A percentile compares a stretch with the other conserved stretches of the same genome.
Conservation (phyloP, 2,329 filamentous ascomycete species). For the Parafenestella ontariensis region DNA sequence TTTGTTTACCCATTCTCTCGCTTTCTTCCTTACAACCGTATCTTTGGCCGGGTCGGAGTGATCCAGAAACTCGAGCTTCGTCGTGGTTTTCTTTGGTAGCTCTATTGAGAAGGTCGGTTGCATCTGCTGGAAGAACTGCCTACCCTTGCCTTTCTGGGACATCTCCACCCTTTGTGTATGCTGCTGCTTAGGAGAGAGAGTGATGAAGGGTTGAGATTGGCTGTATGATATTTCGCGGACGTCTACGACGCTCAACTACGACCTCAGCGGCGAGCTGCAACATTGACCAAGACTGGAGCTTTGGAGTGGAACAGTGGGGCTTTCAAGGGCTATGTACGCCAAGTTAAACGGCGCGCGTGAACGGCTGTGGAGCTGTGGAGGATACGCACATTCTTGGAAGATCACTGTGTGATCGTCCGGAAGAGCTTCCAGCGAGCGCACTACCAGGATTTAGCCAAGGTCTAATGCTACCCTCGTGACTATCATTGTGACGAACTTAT, state of each 20-base stretch:
- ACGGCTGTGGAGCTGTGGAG: neutral
- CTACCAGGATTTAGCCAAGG: no score
- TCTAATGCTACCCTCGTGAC: neutral
- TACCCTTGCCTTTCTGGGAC: constrained; percentile 16
- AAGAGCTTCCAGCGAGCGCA: neutral
- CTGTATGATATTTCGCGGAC: neutral
- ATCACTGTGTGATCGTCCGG: neutral
- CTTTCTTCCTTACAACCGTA: constrained; percentile 32
- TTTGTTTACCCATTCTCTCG: constrained; percentile 34
- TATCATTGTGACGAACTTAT: neutral
- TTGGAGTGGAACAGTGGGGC: neutral
- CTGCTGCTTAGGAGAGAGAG: neutral
- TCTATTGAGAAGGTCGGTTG: constrained; percentile 30
- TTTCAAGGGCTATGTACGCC: neutral
- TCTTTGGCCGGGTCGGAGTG: constrained; percentile 29
- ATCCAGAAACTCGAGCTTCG: constrained; percentile 30
- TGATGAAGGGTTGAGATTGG: neutral
- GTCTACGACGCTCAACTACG: neutral
- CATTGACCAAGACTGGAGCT: neutral
- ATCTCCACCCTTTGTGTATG: neutral
- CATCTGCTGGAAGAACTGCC: constrained; percentile 29
- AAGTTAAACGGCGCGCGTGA: neutral
- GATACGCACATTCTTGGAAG: neutral
- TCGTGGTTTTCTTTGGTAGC: constrained; percentile 13
- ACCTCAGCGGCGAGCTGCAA: neutral